Percentiles rank a stretch among this genome's conserved stretches.
These are phyloP conservation scores for Trichoderma sp. DNA, from an alignment of 2,329 filamentous ascomycete species.

Conservation along the genomic window DNA sequence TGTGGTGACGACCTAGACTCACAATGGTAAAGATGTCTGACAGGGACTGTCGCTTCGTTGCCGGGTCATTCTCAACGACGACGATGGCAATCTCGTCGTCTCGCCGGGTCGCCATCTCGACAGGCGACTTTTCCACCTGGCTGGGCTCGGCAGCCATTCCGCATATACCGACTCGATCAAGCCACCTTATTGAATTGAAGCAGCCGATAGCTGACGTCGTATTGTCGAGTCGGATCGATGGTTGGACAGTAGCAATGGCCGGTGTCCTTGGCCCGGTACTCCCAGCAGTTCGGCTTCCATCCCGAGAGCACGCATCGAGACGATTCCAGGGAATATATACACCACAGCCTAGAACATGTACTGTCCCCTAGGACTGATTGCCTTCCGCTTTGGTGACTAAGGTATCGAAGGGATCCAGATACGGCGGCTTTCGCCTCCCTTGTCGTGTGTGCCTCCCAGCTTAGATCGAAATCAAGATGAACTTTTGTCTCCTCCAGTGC, in stretches of 20 bases:
- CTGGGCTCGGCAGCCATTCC: constrained; percentile 2
- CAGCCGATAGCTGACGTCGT: not conserved
- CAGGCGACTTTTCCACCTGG: constrained; percentile 11
- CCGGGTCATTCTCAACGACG: constrained; percentile 20
- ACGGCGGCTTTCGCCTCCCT: not conserved
- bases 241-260: not conserved
- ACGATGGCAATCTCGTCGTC: not conserved
- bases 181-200: not conserved
- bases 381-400: not conserved
- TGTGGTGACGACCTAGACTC: not conserved
- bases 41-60: constrained; percentile 30
- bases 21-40: constrained; percentile 38
- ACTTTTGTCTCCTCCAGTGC: constrained; percentile 4
- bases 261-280: not conserved
- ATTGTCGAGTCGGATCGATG: not conserved
- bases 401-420: not conserved
- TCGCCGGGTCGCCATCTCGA: not conserved
- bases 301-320: not conserved
- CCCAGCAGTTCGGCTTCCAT: not conserved
- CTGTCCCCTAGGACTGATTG: not conserved
- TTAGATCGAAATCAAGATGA: not conserved
- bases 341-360: not conserved
- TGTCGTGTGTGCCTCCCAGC: not conserved
- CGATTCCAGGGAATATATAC: constrained; percentile 18
- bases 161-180: not conserved